phyloP scores from a whole-genome alignment of 2,329 filamentous ascomycete species.

The Talaromyces sp. region DNA sequence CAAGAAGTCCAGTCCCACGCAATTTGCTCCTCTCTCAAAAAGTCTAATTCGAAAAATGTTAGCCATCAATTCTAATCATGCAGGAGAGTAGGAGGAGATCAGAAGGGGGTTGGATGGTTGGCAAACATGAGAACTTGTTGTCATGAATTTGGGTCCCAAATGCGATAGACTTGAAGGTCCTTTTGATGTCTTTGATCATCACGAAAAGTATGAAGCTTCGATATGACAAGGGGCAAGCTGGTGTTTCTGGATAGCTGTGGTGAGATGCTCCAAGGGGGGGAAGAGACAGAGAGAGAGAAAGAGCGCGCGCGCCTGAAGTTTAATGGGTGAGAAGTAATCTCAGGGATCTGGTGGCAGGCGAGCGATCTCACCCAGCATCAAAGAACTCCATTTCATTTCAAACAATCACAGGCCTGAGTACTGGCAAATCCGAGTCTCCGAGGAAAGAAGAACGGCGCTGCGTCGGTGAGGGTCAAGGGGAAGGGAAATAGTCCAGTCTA shows the following conservation, averaged over 20 bases:
- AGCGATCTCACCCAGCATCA: constrained; percentile 62
- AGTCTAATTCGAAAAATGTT: constrained; percentile 55
- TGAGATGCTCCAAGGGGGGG: constrained; percentile 28
- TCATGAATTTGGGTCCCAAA: constrained; percentile 27
- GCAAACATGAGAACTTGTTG: constrained; percentile 37
- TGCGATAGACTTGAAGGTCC: constrained; percentile 31
- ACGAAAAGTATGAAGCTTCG: constrained; percentile 26
- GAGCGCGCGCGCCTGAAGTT: constrained; percentile 19
- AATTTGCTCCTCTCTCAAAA: constrained; percentile 81
- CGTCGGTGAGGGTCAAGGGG: constrained; percentile 47
- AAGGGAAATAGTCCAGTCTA: constrained; percentile 57
- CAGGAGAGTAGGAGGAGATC: constrained; percentile 14
- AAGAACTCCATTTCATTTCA: constrained; percentile 24
- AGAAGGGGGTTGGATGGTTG: constrained; percentile 38
- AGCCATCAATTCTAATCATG: constrained; percentile 29
- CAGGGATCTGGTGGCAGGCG: constrained; percentile 46
- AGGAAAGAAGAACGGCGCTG: constrained; percentile 30
- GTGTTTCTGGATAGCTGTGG: constrained; percentile 22
- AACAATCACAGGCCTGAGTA: constrained; percentile 21
- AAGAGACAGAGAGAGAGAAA: constrained; percentile 42
- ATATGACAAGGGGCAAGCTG: constrained; percentile 19
- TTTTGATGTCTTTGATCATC: constrained; percentile 31
- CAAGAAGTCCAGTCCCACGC: constrained; percentile 87
- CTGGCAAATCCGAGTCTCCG: constrained; percentile 28
- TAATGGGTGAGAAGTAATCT: constrained; percentile 49